Conservation (phyloP, 1,284 basidiomycete genomes). For the Cryptococcus sp. region DNA sequence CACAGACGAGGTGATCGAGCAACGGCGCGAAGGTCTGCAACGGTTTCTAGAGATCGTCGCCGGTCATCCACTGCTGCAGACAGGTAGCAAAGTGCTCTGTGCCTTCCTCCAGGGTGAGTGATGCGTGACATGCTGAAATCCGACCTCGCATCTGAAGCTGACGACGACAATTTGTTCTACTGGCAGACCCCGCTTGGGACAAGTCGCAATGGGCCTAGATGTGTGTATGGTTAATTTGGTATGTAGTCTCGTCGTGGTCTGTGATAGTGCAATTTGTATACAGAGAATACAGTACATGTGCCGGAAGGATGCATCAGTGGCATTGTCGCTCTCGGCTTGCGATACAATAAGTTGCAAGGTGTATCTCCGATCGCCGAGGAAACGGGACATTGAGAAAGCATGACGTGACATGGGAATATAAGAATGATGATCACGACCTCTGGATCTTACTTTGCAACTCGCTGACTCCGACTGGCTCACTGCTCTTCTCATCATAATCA, state of each 20-base stretch:
- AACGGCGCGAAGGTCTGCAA: conserved; percentile 87
- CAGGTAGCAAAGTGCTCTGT: conserved; percentile 93
- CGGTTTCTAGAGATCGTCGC: conserved; percentile 95
- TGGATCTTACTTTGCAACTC: conserved; percentile 45
- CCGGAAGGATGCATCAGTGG: too few species aligned
- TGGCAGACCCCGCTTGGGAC: conserved; percentile 50
- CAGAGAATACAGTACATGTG: too few species aligned
- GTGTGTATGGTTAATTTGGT: neutral
- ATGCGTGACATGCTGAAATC: neutral
- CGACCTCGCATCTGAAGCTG: neutral
- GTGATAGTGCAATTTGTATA: neutral
- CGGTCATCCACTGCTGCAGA: conserved; percentile 95
- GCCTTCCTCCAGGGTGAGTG: conserved; percentile 79
- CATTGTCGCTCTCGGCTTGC: too few species aligned
- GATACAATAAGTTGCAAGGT: too few species aligned
- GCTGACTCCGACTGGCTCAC: conserved; percentile 41
- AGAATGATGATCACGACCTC: conserved; percentile 12
- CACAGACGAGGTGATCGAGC: conserved; percentile 96
- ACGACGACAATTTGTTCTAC: neutral
- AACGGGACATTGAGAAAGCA: neutral
- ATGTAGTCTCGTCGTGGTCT: neutral
- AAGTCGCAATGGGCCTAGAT: conserved; percentile 48
- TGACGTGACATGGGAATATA: neutral
- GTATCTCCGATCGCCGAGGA: too few species aligned
- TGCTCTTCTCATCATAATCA: conserved; percentile 52